Evolutionary conservation across 345 rosid species (phyloP).

Genomic region (Erodium maritimum): DNA sequence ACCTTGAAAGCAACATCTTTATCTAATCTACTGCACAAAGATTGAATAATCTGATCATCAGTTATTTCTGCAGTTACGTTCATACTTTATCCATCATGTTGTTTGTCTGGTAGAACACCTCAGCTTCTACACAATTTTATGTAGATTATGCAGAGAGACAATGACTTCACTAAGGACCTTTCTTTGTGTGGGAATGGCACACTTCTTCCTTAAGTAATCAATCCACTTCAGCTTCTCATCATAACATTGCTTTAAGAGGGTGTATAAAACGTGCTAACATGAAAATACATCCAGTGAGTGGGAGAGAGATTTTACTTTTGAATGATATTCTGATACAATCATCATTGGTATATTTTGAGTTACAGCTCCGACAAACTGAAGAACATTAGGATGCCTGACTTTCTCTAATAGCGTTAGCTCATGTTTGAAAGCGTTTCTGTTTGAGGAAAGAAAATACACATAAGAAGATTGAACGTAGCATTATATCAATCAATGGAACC

Average conservation of each 20-base stretch:
- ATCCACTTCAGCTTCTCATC: not conserved
- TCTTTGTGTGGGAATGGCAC: not conserved
- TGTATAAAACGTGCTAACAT: not conserved
- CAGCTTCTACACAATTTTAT: not conserved
- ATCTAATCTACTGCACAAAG: not conserved
- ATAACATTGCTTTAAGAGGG: not conserved
- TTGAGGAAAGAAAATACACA: conserved; percentile 6
- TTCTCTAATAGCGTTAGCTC: conserved; percentile 78
- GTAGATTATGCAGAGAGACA: not conserved
- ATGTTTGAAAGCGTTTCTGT: conserved; percentile 70
- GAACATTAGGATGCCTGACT: conserved; percentile 91
- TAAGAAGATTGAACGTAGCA: not conserved
- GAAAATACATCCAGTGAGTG: conserved; percentile 5
- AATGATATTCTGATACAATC: conserved; percentile 77
- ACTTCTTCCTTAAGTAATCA: not conserved
- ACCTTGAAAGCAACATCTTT: not conserved
- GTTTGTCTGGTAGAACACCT: not conserved
- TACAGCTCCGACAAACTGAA: conserved; percentile 98
- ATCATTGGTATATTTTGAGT: conserved; percentile 96
- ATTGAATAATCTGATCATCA: no score
- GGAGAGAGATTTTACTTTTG: conserved; percentile 41
- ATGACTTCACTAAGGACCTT: not conserved
- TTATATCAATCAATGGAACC: not conserved
- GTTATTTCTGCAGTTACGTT: no score
- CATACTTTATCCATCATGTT: no score